Conservation (phyloP, 2,329 filamentous ascomycete genomes). For the Cladosporium phlei region DNA sequence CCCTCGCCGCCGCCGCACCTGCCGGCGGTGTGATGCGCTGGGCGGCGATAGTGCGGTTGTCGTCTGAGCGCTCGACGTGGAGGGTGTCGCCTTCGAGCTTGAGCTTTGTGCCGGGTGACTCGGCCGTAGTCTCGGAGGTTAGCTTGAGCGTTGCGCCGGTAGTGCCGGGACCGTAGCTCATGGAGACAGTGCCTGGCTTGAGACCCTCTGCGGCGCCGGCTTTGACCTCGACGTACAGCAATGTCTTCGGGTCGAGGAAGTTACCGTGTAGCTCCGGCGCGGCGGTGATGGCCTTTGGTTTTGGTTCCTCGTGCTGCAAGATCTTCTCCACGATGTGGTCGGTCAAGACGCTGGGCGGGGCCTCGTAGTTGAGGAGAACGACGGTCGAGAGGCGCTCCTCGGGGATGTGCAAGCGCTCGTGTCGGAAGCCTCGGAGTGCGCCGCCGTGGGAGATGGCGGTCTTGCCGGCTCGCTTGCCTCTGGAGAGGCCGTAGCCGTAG, state of each 20-base stretch:
- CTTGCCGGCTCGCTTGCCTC: conserved; percentile 24
- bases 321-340: conserved; percentile 32
- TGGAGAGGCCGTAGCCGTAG: conserved; percentile 38
- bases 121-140: conserved; percentile 17
- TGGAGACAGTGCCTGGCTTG: conserved; percentile 25
- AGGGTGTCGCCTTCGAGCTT: conserved; percentile 30
- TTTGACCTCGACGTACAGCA: conserved; percentile 30
- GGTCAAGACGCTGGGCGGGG: conserved; percentile 24
- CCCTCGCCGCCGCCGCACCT: background rate
- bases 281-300: conserved; percentile 12
- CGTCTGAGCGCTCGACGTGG: conserved; percentile 17
- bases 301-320: conserved; percentile 24
- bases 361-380: conserved; percentile 39
- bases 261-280: conserved; percentile 31
- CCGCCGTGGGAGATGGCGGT: conserved; percentile 38
- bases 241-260: conserved; percentile 37
- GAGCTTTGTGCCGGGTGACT: conserved; percentile 25
- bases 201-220: conserved; percentile 5
- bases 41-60: conserved; percentile 17
- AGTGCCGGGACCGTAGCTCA: conserved; percentile 30
- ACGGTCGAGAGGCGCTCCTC: conserved; percentile 36
- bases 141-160: conserved; percentile 20
- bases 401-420: conserved; percentile 34
- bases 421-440: conserved; percentile 40
- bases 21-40: conserved; percentile 3